Evolutionary conservation across 257 asterid species (phyloP), one percentile per base, ranked within the genome.

Genomic region (Mitragyna speciosa): DNA sequence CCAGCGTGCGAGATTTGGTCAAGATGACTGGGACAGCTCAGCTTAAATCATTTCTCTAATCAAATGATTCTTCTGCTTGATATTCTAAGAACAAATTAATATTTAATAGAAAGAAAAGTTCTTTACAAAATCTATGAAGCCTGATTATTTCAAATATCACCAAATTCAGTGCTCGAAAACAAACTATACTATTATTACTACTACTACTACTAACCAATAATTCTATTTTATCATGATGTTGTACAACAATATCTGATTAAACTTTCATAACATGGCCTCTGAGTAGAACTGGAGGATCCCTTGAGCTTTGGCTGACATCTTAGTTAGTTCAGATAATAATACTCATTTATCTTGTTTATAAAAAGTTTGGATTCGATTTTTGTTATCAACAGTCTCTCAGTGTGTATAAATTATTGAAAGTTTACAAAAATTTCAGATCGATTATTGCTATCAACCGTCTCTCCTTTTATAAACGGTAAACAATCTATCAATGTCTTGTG

Each of bases 1-100:
- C 87, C 81, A 73, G 31, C 80, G 41, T 49, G 43, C 73, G 87
- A 56, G 63, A 77, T 81, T 83, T 52, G 43, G 73, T 74, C 84
- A 76, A 70, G 76, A 51, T 76, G 45, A 26, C 9, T 30, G 12
- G 33, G 36, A 70, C 81, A 81, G 71, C 81, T 58, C 72, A 58
- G 43, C 22, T 49, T 47, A 56, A 70, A 51, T 71, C 59, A 7
- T 22, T 77, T 26, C 10, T 36, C 41, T 31, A 31, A 15, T 63
- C 39, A 52, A 7, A 30, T 33, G 48, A 22, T 77, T 19, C 64
- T 43, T 11, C 26, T 45, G 31, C 15, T 33, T 73, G 16, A 45
- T 71, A 68, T 12, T 36, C 43, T 28, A 26, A 12, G 41, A 64
- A 30, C 12, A 64, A 64, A 64, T 30, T 28, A 26, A 28, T 2